Conservation (phyloP, 2,329 filamentous ascomycete species). For the Penicillium sp. region DNA sequence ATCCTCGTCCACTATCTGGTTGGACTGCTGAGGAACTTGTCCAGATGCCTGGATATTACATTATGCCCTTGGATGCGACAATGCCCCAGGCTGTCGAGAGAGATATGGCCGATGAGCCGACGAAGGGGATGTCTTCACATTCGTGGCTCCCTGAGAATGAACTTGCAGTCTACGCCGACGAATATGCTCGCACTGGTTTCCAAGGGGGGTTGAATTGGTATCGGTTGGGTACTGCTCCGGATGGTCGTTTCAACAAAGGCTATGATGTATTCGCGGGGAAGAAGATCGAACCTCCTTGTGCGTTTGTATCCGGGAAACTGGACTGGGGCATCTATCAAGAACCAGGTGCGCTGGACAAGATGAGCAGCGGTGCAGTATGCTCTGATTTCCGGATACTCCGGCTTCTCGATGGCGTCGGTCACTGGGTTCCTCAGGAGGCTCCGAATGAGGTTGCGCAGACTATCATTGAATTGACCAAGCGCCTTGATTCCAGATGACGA, state of each 20-base stretch:
- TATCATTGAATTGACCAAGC: slow-evolving; percentile 13
- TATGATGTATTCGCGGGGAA: slow-evolving; percentile 56
- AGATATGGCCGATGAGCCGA: slow-evolving; percentile 51
- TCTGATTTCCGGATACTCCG: slow-evolving; percentile 51
- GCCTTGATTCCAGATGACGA: not conserved
- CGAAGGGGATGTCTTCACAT: slow-evolving; percentile 33
- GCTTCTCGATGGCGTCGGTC: slow-evolving; percentile 58
- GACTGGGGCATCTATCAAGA: slow-evolving; percentile 69
- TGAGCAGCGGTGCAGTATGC: slow-evolving; percentile 47
- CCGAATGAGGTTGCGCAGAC: slow-evolving; percentile 48
- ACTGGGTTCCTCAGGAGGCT: slow-evolving; percentile 67
- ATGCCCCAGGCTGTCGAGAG: slow-evolving; percentile 57
- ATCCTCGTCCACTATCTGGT: slow-evolving; percentile 50
- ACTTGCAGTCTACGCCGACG: slow-evolving; percentile 56
- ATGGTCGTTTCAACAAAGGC: slow-evolving; percentile 45
- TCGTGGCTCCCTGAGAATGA: slow-evolving; percentile 58
- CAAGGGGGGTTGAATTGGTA: slow-evolving; percentile 67
- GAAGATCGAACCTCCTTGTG: slow-evolving; percentile 57
- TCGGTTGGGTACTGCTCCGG: slow-evolving; percentile 53
- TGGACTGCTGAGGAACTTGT: slow-evolving; percentile 57
- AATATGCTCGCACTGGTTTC: slow-evolving; percentile 60
- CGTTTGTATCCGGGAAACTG: slow-evolving; percentile 57
- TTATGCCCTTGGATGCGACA: slow-evolving; percentile 55
- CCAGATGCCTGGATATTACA: slow-evolving; percentile 63
- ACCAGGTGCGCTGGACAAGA: slow-evolving; percentile 58